Percentiles rank a stretch among this genome's conserved stretches.
phyloP scores from a whole-genome alignment of 164 flowering plant species.

The Piper betle region DNA sequence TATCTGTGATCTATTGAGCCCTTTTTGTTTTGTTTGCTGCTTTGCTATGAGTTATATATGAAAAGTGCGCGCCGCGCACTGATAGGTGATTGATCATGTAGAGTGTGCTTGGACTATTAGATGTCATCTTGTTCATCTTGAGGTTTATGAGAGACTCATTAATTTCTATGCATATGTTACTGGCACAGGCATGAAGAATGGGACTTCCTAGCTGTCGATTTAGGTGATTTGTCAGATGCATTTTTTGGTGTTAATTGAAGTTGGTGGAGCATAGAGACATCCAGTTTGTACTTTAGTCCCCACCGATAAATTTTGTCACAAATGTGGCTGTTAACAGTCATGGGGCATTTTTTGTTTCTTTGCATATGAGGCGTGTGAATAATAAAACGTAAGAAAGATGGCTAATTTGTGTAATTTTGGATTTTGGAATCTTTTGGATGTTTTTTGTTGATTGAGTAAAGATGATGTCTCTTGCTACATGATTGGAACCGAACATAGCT shows the following conservation, averaged over 20 bases:
- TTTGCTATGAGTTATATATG: not conserved
- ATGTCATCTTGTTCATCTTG: not conserved
- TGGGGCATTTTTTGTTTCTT: not conserved
- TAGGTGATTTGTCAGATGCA: not conserved
- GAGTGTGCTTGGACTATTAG: not conserved
- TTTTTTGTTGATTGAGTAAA: not conserved
- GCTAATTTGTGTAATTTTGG: not conserved
- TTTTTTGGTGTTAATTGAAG: not conserved
- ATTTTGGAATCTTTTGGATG: too few relatives aligned
- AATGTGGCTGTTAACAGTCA: not conserved
- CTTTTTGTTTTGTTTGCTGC: not conserved
- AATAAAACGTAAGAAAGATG: not conserved
- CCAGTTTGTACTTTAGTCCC: not conserved
- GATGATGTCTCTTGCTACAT: not conserved
- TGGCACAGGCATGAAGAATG: not conserved
- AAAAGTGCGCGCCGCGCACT: not conserved
- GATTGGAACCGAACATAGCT: too few relatives aligned
- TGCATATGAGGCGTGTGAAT: not conserved
- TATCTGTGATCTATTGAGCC: too few relatives aligned
- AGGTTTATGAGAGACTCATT: not conserved
- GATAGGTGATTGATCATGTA: not conserved
- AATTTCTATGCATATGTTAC: not conserved
- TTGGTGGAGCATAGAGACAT: not conserved
- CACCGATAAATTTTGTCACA: not conserved
- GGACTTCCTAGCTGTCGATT: not conserved